phyloP scores from a whole-genome alignment of 2,329 filamentous ascomycete species.

The Aureobasidium pullulans region DNA sequence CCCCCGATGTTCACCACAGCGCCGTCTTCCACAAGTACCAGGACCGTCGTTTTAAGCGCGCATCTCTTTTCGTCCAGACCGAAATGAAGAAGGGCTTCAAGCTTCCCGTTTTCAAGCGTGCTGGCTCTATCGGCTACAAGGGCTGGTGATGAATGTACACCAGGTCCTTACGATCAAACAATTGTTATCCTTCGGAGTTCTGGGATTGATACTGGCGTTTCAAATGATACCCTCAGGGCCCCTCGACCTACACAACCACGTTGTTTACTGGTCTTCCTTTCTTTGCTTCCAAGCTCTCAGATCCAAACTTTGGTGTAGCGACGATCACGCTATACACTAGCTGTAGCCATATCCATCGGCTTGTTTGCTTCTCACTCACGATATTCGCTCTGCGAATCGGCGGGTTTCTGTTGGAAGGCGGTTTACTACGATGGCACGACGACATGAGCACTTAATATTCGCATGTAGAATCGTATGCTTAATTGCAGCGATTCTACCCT shows the following conservation, averaged over 20 bases:
- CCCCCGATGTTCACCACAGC: slow-evolving; percentile 70
- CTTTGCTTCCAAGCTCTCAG: neutral
- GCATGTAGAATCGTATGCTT: neutral
- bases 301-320: neutral
- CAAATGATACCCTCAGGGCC: slow-evolving; percentile 13
- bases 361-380: neutral
- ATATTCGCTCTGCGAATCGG: neutral
- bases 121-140: slow-evolving; percentile 15
- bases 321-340: neutral
- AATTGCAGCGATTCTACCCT: neutral
- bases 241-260: neutral
- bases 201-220: slow-evolving; percentile 1
- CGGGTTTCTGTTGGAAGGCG: neutral
- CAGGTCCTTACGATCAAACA: neutral
- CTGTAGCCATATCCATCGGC: neutral
- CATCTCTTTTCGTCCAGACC: slow-evolving; percentile 69
- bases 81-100: slow-evolving; percentile 59
- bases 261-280: slow-evolving; percentile 3
- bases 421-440: slow-evolving; percentile 11
- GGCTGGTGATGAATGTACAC: slow-evolving; percentile 7
- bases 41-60: slow-evolving; percentile 78
- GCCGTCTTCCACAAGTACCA: slow-evolving; percentile 90
- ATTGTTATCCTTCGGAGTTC: slow-evolving; percentile 1
- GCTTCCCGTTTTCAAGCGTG: slow-evolving; percentile 28
- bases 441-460: slow-evolving; percentile 14